Evolutionary conservation across 164 flowering plant species (phyloP).

Genomic region (Vitis riparia): DNA sequence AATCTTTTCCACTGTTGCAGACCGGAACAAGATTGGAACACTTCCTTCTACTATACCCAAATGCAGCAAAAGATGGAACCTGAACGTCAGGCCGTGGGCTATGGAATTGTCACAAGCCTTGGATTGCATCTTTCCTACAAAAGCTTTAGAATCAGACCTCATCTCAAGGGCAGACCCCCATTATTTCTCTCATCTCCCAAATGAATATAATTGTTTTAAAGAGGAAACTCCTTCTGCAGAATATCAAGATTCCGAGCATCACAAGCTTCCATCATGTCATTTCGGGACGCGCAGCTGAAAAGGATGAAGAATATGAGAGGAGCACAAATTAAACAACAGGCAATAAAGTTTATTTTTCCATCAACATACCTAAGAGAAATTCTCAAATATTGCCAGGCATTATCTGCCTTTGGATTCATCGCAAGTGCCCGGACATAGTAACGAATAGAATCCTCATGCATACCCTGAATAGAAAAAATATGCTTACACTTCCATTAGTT

Average conservation of each 20-base stretch:
- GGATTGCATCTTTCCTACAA: background rate
- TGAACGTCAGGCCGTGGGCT: background rate
- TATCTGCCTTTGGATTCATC: slow-evolving; percentile 99
- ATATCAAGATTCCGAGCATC: slow-evolving; percentile 82
- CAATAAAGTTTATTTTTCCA: background rate
- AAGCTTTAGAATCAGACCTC: background rate
- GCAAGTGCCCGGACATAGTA: slow-evolving; percentile 92
- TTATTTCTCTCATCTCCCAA: background rate
- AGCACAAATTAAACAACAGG: background rate
- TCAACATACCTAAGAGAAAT: slow-evolving; percentile 76
- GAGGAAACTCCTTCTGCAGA: slow-evolving; percentile 88
- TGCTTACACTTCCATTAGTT: background rate
- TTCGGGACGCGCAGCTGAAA: slow-evolving; percentile 80
- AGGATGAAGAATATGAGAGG: background rate
- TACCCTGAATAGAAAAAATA: slow-evolving; percentile 48
- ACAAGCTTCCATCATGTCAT: slow-evolving; percentile 89
- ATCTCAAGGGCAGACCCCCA: background rate
- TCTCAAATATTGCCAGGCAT: slow-evolving; percentile 95
- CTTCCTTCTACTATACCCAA: background rate
- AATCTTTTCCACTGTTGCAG: background rate
- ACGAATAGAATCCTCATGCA: slow-evolving; percentile 88
- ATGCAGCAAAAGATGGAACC: background rate
- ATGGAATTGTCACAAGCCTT: background rate
- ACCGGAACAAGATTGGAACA: background rate
- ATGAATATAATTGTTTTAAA: slow-evolving; percentile 26